Evolutionary conservation across 192 early-diverging fungal species (phyloP).

Genomic region (Coemansia sp.): DNA sequence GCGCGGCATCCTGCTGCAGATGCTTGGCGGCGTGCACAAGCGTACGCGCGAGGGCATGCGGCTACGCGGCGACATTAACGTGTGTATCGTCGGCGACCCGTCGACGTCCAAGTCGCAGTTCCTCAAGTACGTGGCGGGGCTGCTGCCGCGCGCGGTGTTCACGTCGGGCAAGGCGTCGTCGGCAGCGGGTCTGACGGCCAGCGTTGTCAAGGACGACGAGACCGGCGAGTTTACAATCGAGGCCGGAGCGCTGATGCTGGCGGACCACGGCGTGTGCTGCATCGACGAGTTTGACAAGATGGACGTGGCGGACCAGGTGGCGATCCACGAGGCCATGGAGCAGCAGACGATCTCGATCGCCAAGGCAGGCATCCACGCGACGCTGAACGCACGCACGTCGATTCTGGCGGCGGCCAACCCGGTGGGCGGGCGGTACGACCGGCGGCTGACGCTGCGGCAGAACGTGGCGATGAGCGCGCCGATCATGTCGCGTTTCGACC

Average conservation of each 20-base stretch:
- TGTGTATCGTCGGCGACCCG: slow-evolving; percentile 96
- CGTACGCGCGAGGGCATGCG: slow-evolving; percentile 87
- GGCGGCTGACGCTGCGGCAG: slow-evolving; percentile 90
- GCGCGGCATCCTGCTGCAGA: slow-evolving; percentile 89
- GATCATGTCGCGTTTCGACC: slow-evolving; percentile 98
- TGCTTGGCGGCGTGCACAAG: slow-evolving; percentile 96
- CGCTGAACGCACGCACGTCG: slow-evolving; percentile 89
- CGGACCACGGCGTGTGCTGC: slow-evolving; percentile 96
- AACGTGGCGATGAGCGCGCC: slow-evolving; percentile 95
- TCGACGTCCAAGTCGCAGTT: slow-evolving; percentile 89
- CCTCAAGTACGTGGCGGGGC: slow-evolving; percentile 77
- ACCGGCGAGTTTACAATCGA: slow-evolving; percentile 97
- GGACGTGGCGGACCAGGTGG: slow-evolving; percentile 94
- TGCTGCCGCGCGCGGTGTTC: slow-evolving; percentile 92
- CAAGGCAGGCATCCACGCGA: slow-evolving; percentile 95
- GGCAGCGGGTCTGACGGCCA: slow-evolving; percentile 94
- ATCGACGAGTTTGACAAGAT: slow-evolving; percentile 99
- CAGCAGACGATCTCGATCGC: slow-evolving; percentile 98
- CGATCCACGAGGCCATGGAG: slow-evolving; percentile 99
- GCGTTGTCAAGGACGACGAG: slow-evolving; percentile 94
- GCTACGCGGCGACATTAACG: slow-evolving; percentile 96
- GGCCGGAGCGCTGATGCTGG: slow-evolving; percentile 95
- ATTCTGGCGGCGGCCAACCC: slow-evolving; percentile 98
- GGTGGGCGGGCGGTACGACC: slow-evolving; percentile 92
- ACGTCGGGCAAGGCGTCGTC: slow-evolving; percentile 95